Evolutionary conservation across 805 yeast genomes (phyloP).

Genomic region (Metschnikowia santaceciliae): DNA sequence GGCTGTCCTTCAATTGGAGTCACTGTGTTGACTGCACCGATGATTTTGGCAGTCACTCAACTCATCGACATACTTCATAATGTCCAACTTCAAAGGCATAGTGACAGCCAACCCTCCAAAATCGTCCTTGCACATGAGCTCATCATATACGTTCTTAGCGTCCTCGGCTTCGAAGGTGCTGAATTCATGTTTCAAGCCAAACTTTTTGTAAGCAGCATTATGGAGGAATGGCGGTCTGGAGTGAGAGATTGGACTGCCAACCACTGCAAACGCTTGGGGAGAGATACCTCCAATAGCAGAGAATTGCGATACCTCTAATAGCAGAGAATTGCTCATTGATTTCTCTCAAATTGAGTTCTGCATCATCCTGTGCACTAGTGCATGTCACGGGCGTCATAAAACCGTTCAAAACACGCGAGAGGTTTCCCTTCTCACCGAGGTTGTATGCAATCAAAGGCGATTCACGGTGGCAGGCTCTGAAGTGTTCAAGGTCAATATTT

Average conservation of each 20-base stretch:
- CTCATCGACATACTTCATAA: conserved; percentile 61
- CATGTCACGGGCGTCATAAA: conserved; percentile 84
- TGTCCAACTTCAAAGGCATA: conserved; percentile 84
- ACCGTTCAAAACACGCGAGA: conserved; percentile 73
- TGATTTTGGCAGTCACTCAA: conserved; percentile 71
- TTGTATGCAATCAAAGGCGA: conserved; percentile 81
- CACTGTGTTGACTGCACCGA: conserved; percentile 94
- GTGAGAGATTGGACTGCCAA: conserved; percentile 79
- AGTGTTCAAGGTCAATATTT: conserved; percentile 66
- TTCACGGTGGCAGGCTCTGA: conserved; percentile 52
- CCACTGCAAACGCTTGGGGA: conserved; percentile 60
- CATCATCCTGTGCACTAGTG: conserved; percentile 60
- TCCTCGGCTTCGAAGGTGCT: conserved; percentile 63
- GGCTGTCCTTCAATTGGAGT: conserved; percentile 39
- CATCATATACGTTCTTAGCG: conserved; percentile 51
- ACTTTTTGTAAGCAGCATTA: conserved; percentile 66
- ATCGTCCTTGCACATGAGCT: conserved; percentile 43
- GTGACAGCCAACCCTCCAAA: conserved; percentile 97
- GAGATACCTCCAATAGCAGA: conserved; percentile 70
- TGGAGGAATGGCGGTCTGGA: conserved; percentile 89
- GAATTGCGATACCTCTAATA: too few relatives aligned
- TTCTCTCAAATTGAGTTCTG: conserved; percentile 65
- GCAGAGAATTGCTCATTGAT: conserved; percentile 53
- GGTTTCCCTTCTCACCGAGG: conserved; percentile 70
- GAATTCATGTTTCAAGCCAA: conserved; percentile 76